Conservation (phyloP, 2,329 filamentous ascomycete species). For the Juglanconis oblonga region DNA sequence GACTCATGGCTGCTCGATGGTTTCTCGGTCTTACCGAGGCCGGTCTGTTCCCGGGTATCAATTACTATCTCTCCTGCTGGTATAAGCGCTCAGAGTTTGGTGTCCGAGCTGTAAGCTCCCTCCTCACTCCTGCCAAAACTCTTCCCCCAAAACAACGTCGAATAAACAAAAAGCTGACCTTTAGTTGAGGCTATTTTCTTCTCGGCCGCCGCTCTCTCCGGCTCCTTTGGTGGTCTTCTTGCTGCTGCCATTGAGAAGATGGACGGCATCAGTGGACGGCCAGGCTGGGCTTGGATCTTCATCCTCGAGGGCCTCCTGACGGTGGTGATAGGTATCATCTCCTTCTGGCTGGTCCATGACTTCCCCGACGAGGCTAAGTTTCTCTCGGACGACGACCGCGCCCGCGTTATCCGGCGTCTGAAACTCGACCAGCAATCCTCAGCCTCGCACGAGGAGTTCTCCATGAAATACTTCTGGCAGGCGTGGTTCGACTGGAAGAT, state of each 20-base stretch:
- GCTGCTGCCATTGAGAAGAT: constrained; percentile 67
- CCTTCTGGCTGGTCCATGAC: constrained; percentile 74
- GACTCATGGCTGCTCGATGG: constrained; percentile 64
- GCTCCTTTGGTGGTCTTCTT: constrained; percentile 69
- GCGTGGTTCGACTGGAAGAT: constrained; percentile 79
- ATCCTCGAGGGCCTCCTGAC: constrained; percentile 68
- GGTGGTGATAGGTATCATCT: constrained; percentile 59
- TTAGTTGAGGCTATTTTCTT: constrained; percentile 64
- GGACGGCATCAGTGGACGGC: constrained; percentile 52
- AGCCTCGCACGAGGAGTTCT: constrained; percentile 67
- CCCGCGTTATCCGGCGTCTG: constrained; percentile 65
- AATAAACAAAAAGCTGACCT: not conserved
- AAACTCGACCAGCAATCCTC: constrained; percentile 66
- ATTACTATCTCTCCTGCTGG: constrained; percentile 73
- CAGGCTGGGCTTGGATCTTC: constrained; percentile 62
- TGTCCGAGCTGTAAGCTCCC: constrained; percentile 47
- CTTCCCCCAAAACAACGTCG: no score
- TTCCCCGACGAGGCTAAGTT: constrained; percentile 74
- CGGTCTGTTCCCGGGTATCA: constrained; percentile 69
- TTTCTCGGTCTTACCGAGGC: constrained; percentile 74
- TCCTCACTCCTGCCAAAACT: no score
- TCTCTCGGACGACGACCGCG: constrained; percentile 62
- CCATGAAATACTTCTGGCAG: constrained; percentile 66
- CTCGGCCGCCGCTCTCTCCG: constrained; percentile 72
- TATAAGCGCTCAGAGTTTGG: constrained; percentile 75